Evolutionary conservation across 2,329 filamentous ascomycete species (phyloP), one percentile per base, ranked within the genome.

Genomic region (Fusarium vanettenii): DNA sequence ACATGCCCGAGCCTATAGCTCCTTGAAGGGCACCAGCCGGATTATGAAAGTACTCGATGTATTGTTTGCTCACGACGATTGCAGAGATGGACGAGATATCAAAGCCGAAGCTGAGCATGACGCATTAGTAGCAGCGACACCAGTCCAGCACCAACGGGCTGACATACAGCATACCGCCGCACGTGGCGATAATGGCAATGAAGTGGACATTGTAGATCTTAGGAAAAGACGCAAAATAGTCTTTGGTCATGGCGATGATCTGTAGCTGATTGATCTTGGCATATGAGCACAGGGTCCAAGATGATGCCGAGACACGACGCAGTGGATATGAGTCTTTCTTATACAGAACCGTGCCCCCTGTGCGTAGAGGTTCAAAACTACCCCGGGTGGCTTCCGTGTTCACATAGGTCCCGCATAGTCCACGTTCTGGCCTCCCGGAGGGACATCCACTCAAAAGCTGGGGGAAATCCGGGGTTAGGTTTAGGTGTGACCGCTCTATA

Each of bases 1-100:
- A 85, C 71, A 88, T 84, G 52, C 86, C 82, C n/a, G 86, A 85
- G 5, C 85, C 86, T 72, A 88, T 88, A 64, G 85, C 86, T 50
- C 87, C 87, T 71, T 89, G 87, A 22, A 82, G 41, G 20, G 37
- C 33, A 14, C 27, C 27, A 6, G 18, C 45, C 6, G 61, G 45
- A 6, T 55, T 37, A 27, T 55, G 13, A 14, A 64, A 64, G 33
- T 59, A 59, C 16, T 39, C 31, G 18, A 25, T 55, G 22, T 55
- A 55, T 25, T 64, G 61, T 6, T 64, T 18, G 27, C 45, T 55
- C 16, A 22, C 45, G 16, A 64, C 35, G 18, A 55, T 55, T 14
- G 61, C 61, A 27, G 43, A 55, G 22, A 64, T 55, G 31, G 39
- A 50, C 22, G 61, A 37, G 33, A 64, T 35, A 27, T 64, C 61